Evolutionary conservation across 2,329 filamentous ascomycete species (phyloP), one percentile per base, ranked within the genome.

Genomic region (Paraconiothyrium brasiliense): DNA sequence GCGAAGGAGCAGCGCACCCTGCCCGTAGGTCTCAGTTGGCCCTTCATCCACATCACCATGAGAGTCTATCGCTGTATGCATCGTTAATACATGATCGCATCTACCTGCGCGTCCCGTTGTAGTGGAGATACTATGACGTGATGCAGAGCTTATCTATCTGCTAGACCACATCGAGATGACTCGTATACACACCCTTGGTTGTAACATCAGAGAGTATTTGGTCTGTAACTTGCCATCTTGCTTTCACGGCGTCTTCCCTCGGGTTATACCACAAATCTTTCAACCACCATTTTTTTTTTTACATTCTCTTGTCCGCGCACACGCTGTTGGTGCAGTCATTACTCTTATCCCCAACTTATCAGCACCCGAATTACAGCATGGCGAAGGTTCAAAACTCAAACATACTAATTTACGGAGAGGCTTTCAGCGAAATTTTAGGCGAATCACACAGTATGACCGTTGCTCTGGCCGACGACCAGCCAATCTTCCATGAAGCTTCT

Each of bases 401-500:
- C 3, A 7, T 27, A n/a, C 16, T 27, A 7, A 11, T 27, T 2
- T 52, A 37, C 13, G 13, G 4, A 8, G 10, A 39, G 0, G 34
- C 34, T 6, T 52, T 52, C 20, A 22, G 20, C n/a, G n/a, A 13
- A 6, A 52, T 52, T 10, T 34, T 52, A 6, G 49, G 49, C 4
- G 1, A 10, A 13, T 27, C 34, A 13, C 20, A 20, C 34, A 24
- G 24, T 16, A 3, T 52, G 11, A 39, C 32, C 5, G 5, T 39
- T 14, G 49, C 49, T 7, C 34, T 52, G 8, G n/a, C 32, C 32
- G 34, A 52, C 3, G 34, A 52, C 34, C 39, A 14, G 16, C 79
- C 82, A 0, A 85, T 85, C 55, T 83, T 83, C 1, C 84, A 86
- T 62, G 84, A 85, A 70, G 84, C 83, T 0, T 70, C 79, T 22